Evolutionary conservation across 805 yeast species (phyloP), one percentile per base, ranked within the genome.

Genomic region (Isabelozyma gotoi): DNA sequence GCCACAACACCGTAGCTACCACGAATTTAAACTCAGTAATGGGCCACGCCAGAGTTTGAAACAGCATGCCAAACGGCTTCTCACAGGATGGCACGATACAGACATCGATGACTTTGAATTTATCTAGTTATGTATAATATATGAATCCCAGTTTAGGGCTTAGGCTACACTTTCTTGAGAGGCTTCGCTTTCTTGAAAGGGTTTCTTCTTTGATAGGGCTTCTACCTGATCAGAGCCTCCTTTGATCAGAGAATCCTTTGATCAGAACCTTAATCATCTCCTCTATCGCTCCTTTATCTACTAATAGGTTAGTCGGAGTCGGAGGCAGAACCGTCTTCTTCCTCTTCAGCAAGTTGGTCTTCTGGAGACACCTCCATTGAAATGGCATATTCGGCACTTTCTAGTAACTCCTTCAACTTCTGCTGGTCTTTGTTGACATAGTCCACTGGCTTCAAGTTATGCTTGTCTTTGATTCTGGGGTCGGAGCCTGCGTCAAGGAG

Each of bases 401-500:
- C 86, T 50, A 92, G 74, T 24, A 81, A 67, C 53, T 82, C 81
- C 34, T 71, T 70, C 48, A 92, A 72, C 43, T 78, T 76, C 2
- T 73, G 78, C 45, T 81, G 69, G 12, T 82, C 80, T 17, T 73
- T 72, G 19, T 63, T 69, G 12, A 80, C 83, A 46, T 90, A 71
- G 51, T 88, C 89, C 33, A 85, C 74, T 5, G 98, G 96, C 52
- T 79, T 87, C 54, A 84, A 76, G 18, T 88, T 88, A 33, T 74
- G 71, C 19, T 47, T 56, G 50, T 71, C 73, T 18, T 51, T 52
- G 33, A 67, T 57, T 39, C 68, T 73, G 2, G 95, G 88, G 64
- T 91, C 94, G 1, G 94, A 84, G 2, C 99, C 98, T 20, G 95
- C 96, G 56, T 91, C 97, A 33, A 94, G 70, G 48, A 94, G 76